These are phyloP conservation scores for Gossypium armourianum DNA, from an alignment of 441 rosid genomes.

Conservation along the genomic window DNA sequence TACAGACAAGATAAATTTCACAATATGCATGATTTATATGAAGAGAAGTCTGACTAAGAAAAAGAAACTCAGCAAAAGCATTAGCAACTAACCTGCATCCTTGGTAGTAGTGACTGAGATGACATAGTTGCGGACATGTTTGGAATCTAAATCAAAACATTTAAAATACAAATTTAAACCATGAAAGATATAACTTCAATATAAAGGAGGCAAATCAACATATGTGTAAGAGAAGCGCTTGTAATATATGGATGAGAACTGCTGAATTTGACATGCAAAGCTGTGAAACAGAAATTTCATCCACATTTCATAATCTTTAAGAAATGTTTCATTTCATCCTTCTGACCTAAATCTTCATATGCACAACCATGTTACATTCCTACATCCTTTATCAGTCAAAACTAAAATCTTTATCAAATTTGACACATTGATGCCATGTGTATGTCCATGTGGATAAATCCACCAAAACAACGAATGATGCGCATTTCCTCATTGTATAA, in stretches of 20 bases:
- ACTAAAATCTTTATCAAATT: not conserved
- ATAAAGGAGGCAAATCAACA: not conserved
- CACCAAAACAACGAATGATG: not conserved
- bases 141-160: constrained; percentile 45
- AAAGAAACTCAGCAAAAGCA: not conserved
- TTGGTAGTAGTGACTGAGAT: constrained; percentile 54
- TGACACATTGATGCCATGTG: not conserved
- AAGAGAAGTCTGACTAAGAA: not conserved
- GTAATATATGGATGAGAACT: not conserved
- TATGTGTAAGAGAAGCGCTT: not conserved
- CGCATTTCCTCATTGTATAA: not conserved
- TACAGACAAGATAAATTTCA: not conserved
- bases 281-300: not conserved
- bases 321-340: not conserved
- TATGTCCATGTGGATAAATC: not conserved
- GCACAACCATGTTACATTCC: not conserved
- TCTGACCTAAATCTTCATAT: not conserved
- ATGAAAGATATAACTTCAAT: not conserved
- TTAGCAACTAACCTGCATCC: constrained; percentile 60
- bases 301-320: not conserved
- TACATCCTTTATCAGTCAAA: not conserved
- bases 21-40: not conserved
- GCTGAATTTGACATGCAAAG: not conserved
- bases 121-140: constrained; percentile 69
- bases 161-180: constrained; percentile 8